Conservation (phyloP, 2,329 filamentous ascomycete genomes). For the Cercospora sojina region DNA sequence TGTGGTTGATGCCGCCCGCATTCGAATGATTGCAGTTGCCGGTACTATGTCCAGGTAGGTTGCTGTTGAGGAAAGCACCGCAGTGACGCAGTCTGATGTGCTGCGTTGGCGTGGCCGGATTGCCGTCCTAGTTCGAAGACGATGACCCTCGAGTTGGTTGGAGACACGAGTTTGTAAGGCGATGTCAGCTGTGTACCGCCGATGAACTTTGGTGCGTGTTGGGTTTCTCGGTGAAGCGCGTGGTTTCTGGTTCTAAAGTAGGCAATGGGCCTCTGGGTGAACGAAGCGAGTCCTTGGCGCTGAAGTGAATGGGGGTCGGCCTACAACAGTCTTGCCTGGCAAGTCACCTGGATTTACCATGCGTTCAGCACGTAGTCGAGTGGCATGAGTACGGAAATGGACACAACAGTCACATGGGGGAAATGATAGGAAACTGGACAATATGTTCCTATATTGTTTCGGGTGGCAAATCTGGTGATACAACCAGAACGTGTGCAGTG, state of each 20-base stretch:
- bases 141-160: not conserved
- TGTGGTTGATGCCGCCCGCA: not conserved
- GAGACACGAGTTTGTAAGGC: not conserved
- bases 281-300: not conserved
- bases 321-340: not conserved
- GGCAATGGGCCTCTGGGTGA: not conserved
- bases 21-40: not conserved
- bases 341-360: not conserved
- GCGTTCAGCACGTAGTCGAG: too few relatives aligned
- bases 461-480: too few relatives aligned
- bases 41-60: not conserved
- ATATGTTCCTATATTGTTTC: too few relatives aligned
- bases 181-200: not conserved
- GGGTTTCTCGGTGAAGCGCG: not conserved
- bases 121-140: not conserved
- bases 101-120: not conserved
- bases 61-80: not conserved
- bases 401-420: too few relatives aligned
- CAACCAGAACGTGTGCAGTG: too few relatives aligned
- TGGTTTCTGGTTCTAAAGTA: not conserved
- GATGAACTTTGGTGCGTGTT: not conserved
- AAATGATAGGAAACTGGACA: too few relatives aligned
- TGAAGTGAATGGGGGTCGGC: not conserved
- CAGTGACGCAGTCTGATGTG: not conserved
- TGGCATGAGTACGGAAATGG: too few relatives aligned